Percentiles rank a stretch among this genome's conserved stretches.
phyloP scores from a whole-genome alignment of 495 filamentous ascomycete genomes.

The Oleoguttula mirabilis region DNA sequence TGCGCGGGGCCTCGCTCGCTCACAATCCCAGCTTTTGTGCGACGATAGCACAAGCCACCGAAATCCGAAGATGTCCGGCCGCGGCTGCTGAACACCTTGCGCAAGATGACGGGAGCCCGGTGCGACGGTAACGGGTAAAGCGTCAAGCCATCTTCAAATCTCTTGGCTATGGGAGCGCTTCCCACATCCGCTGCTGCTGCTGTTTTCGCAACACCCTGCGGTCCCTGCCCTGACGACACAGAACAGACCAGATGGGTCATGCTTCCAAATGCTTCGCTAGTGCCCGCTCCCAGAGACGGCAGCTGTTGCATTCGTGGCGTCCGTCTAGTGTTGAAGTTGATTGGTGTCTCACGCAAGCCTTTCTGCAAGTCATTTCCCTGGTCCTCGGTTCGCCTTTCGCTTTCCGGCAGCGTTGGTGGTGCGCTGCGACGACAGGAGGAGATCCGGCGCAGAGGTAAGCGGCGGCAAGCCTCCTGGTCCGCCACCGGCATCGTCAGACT shows the following conservation, averaged over 20 bases:
- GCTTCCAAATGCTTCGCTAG: neutral
- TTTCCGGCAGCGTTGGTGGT: conserved; percentile 5
- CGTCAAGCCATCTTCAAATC: conserved; percentile 1
- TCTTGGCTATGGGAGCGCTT: neutral
- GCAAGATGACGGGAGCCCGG: conserved; percentile 5
- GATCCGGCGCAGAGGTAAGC: neutral
- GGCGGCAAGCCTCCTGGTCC: neutral
- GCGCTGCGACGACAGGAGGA: neutral
- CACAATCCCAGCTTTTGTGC: too few species aligned
- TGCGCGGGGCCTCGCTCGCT: too few species aligned
- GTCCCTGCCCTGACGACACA: neutral
- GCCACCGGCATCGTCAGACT: conserved; percentile 26
- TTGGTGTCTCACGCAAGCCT: neutral
- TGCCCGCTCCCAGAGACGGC: neutral
- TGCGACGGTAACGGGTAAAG: conserved; percentile 4
- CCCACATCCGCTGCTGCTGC: neutral
- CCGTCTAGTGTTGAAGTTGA: neutral
- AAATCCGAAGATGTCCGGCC: conserved; percentile 5
- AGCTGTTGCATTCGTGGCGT: neutral
- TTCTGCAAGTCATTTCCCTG: conserved; percentile 17
- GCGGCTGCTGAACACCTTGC: neutral
- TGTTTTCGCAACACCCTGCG: neutral
- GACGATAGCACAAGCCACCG: neutral
- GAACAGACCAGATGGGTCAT: neutral
- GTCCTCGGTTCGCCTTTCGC: conserved; percentile 8